A percentile compares a stretch with the other conserved stretches of the same genome.
Evolutionary conservation across 2,329 filamentous ascomycete genomes (phyloP).

Genomic region (Hirsutella thompsonii): DNA sequence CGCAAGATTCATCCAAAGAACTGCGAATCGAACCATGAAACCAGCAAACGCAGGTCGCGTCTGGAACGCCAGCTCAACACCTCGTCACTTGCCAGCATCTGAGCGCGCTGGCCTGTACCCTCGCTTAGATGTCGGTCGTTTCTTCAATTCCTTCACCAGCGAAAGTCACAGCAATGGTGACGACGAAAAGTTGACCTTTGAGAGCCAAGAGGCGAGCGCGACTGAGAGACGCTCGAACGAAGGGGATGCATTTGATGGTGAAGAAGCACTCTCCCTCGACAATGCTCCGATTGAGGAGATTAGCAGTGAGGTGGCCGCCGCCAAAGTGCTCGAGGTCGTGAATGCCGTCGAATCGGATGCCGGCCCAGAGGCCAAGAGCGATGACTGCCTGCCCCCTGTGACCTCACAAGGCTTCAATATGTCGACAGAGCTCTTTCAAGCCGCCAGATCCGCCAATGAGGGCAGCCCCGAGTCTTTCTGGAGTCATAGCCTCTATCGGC

Average conservation of each 20-base stretch:
- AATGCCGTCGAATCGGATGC: background rate
- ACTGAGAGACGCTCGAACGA: background rate
- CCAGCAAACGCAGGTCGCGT: slow-evolving; percentile 6
- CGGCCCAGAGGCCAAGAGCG: background rate
- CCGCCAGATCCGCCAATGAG: slow-evolving; percentile 31
- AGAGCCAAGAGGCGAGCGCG: background rate
- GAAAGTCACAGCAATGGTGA: background rate
- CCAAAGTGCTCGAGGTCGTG: background rate
- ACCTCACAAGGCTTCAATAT: slow-evolving; percentile 18
- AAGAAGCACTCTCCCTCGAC: too few relatives aligned
- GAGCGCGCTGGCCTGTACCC: background rate
- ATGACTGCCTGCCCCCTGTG: slow-evolving; percentile 9
- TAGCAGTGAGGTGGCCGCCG: background rate
- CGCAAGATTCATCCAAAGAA: background rate
- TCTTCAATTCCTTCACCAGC: background rate
- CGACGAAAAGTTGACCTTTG: background rate
- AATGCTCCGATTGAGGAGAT: too few relatives aligned
- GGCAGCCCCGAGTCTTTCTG: slow-evolving; percentile 45
- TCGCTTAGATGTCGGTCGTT: background rate
- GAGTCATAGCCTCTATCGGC: slow-evolving; percentile 56
- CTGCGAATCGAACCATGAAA: slow-evolving; percentile 6
- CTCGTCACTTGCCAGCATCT: slow-evolving; percentile 15
- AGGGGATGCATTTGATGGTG: too few relatives aligned
- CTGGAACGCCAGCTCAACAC: slow-evolving; percentile 17
- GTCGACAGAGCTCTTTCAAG: slow-evolving; percentile 15